A percentile compares a stretch with the other conserved stretches of the same genome.
phyloP scores from a whole-genome alignment of 2,329 filamentous ascomycete species.

The Byssothecium circinans region DNA sequence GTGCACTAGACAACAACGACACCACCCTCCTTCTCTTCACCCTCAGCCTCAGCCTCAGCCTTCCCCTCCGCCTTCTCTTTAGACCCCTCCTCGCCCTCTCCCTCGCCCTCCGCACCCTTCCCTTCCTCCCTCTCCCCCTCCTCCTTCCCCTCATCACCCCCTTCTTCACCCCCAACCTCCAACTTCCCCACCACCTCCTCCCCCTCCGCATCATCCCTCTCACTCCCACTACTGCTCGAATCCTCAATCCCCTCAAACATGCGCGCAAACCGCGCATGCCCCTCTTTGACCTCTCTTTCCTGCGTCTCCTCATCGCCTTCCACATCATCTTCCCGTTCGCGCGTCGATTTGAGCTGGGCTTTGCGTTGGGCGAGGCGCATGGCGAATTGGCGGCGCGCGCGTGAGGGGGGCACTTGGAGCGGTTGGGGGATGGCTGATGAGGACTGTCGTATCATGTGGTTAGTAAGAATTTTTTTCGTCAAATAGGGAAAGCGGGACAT shows the following conservation, averaged over 20 bases:
- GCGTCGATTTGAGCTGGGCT: slow-evolving; percentile 31
- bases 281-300: slow-evolving; percentile 35
- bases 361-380: slow-evolving; percentile 68
- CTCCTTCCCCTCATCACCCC: neutral
- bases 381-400: slow-evolving; percentile 87
- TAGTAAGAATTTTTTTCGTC: slow-evolving; percentile 9
- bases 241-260: slow-evolving; percentile 41
- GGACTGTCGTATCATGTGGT: slow-evolving; percentile 1
- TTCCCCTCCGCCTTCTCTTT: too few relatives aligned
- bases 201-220: slow-evolving; percentile 12
- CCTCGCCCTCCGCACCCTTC: neutral
- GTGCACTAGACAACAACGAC: too few relatives aligned
- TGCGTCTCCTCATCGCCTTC: slow-evolving; percentile 18
- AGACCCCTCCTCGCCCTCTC: too few relatives aligned
- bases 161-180: slow-evolving; percentile 4
- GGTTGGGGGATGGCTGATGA: slow-evolving; percentile 58
- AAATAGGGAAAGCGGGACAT: slow-evolving; percentile 1
- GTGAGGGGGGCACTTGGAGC: slow-evolving; percentile 81
- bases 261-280: slow-evolving; percentile 35
- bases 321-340: slow-evolving; percentile 23
- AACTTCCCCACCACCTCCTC: slow-evolving; percentile 11
- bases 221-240: slow-evolving; percentile 20
- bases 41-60: too few relatives aligned
- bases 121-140: neutral
- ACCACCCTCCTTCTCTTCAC: too few relatives aligned